Evolutionary conservation across 805 yeast genomes (phyloP).

Genomic region (Saccharomycopsis amapae): DNA sequence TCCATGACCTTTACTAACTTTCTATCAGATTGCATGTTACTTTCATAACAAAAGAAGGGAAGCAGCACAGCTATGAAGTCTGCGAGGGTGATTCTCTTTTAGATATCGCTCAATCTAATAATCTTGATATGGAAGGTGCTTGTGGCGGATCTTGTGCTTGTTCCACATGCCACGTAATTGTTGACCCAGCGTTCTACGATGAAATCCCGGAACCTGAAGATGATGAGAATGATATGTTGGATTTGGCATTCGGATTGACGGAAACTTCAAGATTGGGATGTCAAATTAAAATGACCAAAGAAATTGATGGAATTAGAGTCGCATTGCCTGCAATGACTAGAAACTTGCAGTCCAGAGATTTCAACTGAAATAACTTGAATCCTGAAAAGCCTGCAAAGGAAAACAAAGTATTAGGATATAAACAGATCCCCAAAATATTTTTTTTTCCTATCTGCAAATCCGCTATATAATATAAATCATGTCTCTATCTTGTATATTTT

Average conservation of each 20-base stretch:
- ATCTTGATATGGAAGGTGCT: constrained; percentile 95
- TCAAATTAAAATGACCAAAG: constrained; percentile 83
- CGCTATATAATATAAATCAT: neutral
- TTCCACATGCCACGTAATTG: constrained; percentile 93
- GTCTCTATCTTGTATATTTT: neutral
- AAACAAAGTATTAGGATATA: too few species aligned
- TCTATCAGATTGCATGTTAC: constrained; percentile 56
- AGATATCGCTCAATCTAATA: constrained; percentile 92
- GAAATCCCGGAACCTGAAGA: constrained; percentile 90
- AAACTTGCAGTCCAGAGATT: constrained; percentile 78
- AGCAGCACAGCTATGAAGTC: constrained; percentile 73
- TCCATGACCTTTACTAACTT: neutral
- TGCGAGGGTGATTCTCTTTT: constrained; percentile 86
- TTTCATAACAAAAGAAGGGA: constrained; percentile 87
- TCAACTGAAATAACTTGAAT: constrained; percentile 34
- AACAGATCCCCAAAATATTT: too few species aligned
- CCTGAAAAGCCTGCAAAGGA: neutral
- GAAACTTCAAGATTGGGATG: constrained; percentile 96
- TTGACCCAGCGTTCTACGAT: constrained; percentile 93
- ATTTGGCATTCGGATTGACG: constrained; percentile 92
- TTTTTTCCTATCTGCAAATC: too few species aligned
- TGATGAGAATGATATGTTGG: constrained; percentile 98
- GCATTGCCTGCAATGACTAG: constrained; percentile 98
- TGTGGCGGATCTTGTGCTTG: constrained; percentile 99
- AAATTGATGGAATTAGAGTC: constrained; percentile 86